Percentiles rank a stretch among this genome's conserved stretches.
These are phyloP conservation scores for Lenzites betulinus DNA, from an alignment of 768 basidiomycete genomes.

Conservation along the genomic window DNA sequence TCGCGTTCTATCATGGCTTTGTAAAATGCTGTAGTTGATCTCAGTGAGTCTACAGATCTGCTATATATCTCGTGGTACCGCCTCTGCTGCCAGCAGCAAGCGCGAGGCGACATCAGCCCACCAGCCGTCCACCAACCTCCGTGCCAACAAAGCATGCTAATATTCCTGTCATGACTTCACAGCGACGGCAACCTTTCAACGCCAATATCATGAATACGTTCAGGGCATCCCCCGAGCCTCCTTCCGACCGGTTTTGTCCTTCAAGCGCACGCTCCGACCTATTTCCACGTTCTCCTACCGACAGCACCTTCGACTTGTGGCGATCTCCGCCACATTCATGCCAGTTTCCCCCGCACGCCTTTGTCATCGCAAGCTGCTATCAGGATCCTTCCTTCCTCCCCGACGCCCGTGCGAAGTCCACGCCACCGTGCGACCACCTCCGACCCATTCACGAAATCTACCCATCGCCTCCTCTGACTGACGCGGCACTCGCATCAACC, in stretches of 20 bases:
- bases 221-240: slow-evolving; percentile 14
- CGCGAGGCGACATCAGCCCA: background rate
- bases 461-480: slow-evolving; percentile 28
- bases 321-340: slow-evolving; percentile 15
- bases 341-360: background rate
- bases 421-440: slow-evolving; percentile 14
- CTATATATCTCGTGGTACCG: slow-evolving; percentile 1
- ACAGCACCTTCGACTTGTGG: slow-evolving; percentile 11
- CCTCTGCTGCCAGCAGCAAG: slow-evolving; percentile 7
- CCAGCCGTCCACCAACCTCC: background rate
- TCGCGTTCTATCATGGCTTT: slow-evolving; percentile 17
- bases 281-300: slow-evolving; percentile 5
- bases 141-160: slow-evolving; percentile 19
- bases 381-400: background rate
- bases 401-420: slow-evolving; percentile 8
- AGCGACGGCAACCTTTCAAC: slow-evolving; percentile 19
- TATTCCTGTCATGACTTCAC: slow-evolving; percentile 1
- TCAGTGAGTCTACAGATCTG: slow-evolving; percentile 11
- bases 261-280: slow-evolving; percentile 5
- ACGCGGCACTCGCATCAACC: slow-evolving; percentile 23
- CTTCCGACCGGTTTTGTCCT: slow-evolving; percentile 19
- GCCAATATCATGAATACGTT: slow-evolving; percentile 27
- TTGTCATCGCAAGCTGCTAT: background rate
- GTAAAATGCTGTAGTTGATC: slow-evolving; percentile 11
- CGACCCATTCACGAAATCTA: slow-evolving; percentile 12